These are phyloP conservation scores for Cytospora piceicola DNA, from an alignment of 2,329 filamentous ascomycete genomes.

Conservation along the genomic window DNA sequence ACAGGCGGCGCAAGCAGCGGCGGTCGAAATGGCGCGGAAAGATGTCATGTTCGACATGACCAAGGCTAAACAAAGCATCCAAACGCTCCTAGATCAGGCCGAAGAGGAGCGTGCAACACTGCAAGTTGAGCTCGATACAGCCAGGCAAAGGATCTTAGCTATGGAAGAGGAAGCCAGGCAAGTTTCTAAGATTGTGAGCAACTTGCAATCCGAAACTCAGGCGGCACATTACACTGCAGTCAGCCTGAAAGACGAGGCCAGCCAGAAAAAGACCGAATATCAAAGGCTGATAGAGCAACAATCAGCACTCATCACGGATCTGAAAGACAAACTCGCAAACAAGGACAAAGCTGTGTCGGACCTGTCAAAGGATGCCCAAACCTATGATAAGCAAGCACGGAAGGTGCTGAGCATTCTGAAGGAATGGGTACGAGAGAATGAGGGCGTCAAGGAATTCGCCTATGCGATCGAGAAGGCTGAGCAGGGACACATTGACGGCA, in stretches of 20 bases:
- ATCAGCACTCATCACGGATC: conserved; percentile 2
- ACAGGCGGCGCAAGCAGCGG: conserved; percentile 32
- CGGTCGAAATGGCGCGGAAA: conserved; percentile 37
- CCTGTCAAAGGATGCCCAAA: conserved; percentile 16
- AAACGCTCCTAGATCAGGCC: conserved; percentile 35
- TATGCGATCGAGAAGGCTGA: conserved; percentile 9
- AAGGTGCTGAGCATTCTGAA: conserved; percentile 19
- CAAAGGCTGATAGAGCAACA: conserved; percentile 3
- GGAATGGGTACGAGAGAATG: conserved; percentile 14
- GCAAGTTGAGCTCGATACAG: conserved; percentile 37
- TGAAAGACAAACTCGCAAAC: conserved; percentile 11
- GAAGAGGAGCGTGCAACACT: conserved; percentile 33
- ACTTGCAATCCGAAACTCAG: conserved; percentile 17
- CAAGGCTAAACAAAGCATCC: conserved; percentile 35
- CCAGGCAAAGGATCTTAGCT: conserved; percentile 33
- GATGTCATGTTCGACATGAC: conserved; percentile 40
- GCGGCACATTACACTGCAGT: neutral
- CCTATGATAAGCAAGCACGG: conserved; percentile 17
- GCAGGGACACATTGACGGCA: conserved; percentile 1
- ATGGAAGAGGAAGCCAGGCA: conserved; percentile 23
- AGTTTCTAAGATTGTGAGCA: conserved; percentile 19
- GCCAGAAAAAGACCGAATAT: conserved; percentile 2
- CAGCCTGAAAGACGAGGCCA: neutral
- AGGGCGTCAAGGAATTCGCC: conserved; percentile 5
- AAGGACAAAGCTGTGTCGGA: conserved; percentile 17